Conservation (phyloP, 345 rosid genomes). For the Citrus maxima region DNA sequence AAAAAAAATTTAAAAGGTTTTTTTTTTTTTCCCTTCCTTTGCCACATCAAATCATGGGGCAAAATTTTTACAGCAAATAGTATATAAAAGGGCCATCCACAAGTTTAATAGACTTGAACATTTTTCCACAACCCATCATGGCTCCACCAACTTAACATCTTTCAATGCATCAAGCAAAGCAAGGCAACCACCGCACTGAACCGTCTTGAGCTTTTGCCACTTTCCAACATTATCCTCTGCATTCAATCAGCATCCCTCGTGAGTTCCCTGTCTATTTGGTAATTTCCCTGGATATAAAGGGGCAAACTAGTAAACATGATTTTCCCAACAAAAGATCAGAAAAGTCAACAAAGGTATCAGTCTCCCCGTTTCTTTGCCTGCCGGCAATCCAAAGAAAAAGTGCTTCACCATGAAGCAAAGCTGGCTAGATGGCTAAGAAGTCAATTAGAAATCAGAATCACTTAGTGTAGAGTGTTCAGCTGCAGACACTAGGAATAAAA, state of each 20-base stretch:
- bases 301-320: background rate
- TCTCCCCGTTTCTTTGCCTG: background rate
- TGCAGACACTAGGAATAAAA: constrained; percentile 15
- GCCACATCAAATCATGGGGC: background rate
- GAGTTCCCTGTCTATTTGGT: background rate
- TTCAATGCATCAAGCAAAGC: constrained; percentile 12
- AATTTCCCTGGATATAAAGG: background rate
- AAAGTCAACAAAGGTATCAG: constrained; percentile 29
- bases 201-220: background rate
- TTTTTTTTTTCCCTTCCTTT: too few species aligned
- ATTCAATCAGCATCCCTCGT: background rate
- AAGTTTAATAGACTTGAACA: background rate
- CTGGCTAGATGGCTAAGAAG: constrained; percentile 8
- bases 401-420: constrained; percentile 5
- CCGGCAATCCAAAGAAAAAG: constrained; percentile 15
- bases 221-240: constrained; percentile 19
- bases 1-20: too few species aligned
- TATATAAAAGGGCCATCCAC: constrained; percentile 12
- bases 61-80: background rate
- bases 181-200: constrained; percentile 22
- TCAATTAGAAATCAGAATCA: constrained; percentile 11
- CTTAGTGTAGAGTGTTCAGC: constrained; percentile 4
- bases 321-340: constrained; percentile 12
- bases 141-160: constrained; percentile 29
- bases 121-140: constrained; percentile 11